Conservation (phyloP, 176 grass and related monocot genomes). For the Hsuehochloa calcarea region DNA sequence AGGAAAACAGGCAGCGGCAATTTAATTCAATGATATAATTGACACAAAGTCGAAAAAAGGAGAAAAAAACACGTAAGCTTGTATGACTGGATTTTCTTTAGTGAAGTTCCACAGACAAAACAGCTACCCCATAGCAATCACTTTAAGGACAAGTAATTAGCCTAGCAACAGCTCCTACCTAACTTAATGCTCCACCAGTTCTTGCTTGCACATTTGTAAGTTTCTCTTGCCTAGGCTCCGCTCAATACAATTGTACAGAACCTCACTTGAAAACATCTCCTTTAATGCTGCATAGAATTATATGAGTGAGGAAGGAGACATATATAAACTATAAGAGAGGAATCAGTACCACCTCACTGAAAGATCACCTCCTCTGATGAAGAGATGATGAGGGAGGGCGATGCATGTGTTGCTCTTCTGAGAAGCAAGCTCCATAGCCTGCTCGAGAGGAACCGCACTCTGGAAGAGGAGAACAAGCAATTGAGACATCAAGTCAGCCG, state of each 20-base stretch:
- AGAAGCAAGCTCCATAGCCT: constrained; percentile 72
- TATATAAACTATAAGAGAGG: constrained; percentile 25
- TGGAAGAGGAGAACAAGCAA: constrained; percentile 89
- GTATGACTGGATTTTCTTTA: constrained; percentile 30
- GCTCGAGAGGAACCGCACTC: constrained; percentile 58
- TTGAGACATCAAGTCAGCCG: constrained; percentile 65
- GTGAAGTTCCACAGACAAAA: constrained; percentile 35
- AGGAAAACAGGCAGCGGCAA: neutral
- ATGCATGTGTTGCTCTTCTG: constrained; percentile 49
- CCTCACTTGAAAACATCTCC: constrained; percentile 36
- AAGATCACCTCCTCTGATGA: constrained; percentile 36
- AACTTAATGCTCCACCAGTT: constrained; percentile 55
- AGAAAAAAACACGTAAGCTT: constrained; percentile 7
- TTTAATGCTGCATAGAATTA: constrained; percentile 31
- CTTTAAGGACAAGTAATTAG: constrained; percentile 72
- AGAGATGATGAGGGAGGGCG: constrained; percentile 68
- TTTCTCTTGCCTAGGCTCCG: constrained; percentile 25
- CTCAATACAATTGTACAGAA: constrained; percentile 28
- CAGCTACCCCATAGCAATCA: constrained; percentile 69
- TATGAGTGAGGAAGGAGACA: constrained; percentile 38
- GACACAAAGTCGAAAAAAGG: neutral
- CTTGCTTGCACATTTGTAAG: constrained; percentile 42
- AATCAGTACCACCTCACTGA: constrained; percentile 33
- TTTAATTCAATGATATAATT: constrained; percentile 13
- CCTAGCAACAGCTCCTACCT: constrained; percentile 67